Conservation (phyloP, 1,284 basidiomycete species). For the Papiliotrema fonsecae region DNA sequence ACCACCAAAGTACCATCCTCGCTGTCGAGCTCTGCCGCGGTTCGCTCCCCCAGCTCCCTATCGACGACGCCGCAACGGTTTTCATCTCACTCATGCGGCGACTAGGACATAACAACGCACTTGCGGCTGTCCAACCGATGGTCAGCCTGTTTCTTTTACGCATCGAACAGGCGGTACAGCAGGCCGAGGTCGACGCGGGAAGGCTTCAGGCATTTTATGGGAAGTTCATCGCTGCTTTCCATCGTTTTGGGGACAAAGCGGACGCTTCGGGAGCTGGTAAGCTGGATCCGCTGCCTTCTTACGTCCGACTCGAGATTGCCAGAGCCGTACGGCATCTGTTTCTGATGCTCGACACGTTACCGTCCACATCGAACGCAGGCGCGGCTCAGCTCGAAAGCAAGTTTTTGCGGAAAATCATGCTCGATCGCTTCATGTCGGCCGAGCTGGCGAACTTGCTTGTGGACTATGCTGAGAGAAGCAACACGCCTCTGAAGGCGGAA, state of each 20-base stretch:
- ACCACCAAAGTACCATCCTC: background rate
- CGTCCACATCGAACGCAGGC: background rate
- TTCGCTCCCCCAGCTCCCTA: background rate
- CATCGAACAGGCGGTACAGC: background rate
- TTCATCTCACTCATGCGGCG: background rate
- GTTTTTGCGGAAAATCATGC: background rate
- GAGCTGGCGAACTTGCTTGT: background rate
- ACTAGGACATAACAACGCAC: background rate
- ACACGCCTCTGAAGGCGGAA: background rate
- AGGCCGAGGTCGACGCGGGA: background rate
- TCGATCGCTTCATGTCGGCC: background rate
- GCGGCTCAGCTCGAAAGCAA: background rate
- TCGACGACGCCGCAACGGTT: background rate
- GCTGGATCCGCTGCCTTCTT: background rate
- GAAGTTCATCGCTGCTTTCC: background rate
- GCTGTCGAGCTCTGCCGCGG: background rate
- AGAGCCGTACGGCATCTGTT: background rate
- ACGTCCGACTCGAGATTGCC: background rate
- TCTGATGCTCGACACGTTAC: background rate
- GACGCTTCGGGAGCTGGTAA: too few species aligned
- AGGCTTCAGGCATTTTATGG: background rate
- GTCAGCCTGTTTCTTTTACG: background rate
- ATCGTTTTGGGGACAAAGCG: background rate
- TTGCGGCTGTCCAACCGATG: background rate
- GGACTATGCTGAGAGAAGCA: background rate